A percentile compares a stretch with the other conserved stretches of the same genome.
phyloP scores from a whole-genome alignment of 768 basidiomycete genomes.

The Pleurotus sapidus region DNA sequence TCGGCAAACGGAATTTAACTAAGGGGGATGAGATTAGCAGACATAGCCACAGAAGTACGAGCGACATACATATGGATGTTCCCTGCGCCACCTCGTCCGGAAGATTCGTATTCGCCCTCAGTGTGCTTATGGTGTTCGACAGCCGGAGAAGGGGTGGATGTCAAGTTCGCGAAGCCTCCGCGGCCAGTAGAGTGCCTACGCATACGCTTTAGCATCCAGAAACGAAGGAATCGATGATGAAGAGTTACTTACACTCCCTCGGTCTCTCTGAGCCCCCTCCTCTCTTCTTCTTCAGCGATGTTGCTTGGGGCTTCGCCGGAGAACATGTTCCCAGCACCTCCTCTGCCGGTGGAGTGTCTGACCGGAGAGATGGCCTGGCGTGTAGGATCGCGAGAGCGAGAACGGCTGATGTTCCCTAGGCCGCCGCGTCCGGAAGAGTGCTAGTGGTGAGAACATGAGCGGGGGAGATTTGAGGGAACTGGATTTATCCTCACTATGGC shows the following conservation, averaged over 20 bases:
- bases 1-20: background rate
- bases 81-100: conserved; percentile 9
- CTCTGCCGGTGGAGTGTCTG: conserved; percentile 16
- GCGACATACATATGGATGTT: conserved; percentile 1
- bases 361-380: background rate
- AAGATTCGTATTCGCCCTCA: background rate
- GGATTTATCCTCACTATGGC: conserved; percentile 28
- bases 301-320: conserved; percentile 4
- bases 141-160: background rate
- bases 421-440: conserved; percentile 69
- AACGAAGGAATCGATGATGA: background rate
- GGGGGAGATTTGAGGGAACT: background rate
- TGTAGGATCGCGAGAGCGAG: conserved; percentile 45
- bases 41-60: background rate
- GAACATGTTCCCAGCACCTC: conserved; percentile 17
- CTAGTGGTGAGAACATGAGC: conserved; percentile 19
- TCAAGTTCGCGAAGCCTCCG: conserved; percentile 5
- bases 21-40: background rate
- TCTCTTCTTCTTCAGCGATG: conserved; percentile 10
- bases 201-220: background rate
- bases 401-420: conserved; percentile 57
- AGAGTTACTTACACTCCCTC: conserved; percentile 10
- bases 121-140: conserved; percentile 7
- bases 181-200: conserved; percentile 7
- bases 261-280: conserved; percentile 2